These are phyloP conservation scores for Talaromyces adpressus DNA, from an alignment of 495 filamentous ascomycete genomes.

Conservation along the genomic window DNA sequence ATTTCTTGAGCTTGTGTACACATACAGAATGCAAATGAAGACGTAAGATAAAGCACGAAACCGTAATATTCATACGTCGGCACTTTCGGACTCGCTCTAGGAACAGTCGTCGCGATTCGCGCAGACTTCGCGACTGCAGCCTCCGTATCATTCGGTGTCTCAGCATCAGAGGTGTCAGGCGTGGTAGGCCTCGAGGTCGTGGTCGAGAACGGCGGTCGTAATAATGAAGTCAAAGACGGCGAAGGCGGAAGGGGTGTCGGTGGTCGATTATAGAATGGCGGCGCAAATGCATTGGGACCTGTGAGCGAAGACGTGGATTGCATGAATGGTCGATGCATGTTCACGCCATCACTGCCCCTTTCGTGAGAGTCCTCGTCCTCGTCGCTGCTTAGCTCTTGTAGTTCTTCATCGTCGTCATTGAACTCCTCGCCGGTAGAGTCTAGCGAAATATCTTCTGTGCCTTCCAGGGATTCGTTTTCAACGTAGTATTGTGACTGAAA, in stretches of 20 bases:
- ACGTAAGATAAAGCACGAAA: conserved; percentile 89
- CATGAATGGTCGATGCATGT: conserved; percentile 33
- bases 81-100: conserved; percentile 83
- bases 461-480: conserved; percentile 33
- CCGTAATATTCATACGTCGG: conserved; percentile 99
- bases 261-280: conserved; percentile 82
- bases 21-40: conserved; percentile 63
- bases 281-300: conserved; percentile 59
- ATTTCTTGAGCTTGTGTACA: not conserved
- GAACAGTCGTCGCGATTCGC: conserved; percentile 62
- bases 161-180: conserved; percentile 83
- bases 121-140: conserved; percentile 58
- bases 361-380: not conserved
- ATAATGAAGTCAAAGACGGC: conserved; percentile 89
- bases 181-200: conserved; percentile 82
- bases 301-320: conserved; percentile 37
- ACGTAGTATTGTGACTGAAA: conserved; percentile 42
- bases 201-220: conserved; percentile 63
- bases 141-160: conserved; percentile 56
- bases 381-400: not conserved
- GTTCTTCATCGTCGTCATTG: conserved; percentile 9
- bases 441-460: not conserved
- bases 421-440: conserved; percentile 10
- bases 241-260: conserved; percentile 89
- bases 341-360: conserved; percentile 20